Evolutionary conservation across 352 stramenopile genomes (phyloP), one percentile per base, ranked within the genome.

Genomic region (Phytophthora capsici): DNA sequence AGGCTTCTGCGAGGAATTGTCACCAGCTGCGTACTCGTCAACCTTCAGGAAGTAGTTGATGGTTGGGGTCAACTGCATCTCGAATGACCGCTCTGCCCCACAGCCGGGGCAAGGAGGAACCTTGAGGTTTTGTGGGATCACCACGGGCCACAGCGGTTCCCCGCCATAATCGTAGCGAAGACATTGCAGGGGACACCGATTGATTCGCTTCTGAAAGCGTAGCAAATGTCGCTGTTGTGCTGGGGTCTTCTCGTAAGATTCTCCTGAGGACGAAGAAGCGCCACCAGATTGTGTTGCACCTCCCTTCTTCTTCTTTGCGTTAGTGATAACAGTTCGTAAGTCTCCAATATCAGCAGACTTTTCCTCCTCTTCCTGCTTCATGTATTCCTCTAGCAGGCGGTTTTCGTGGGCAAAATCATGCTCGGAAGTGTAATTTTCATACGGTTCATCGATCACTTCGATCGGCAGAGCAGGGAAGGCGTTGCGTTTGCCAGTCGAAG

Each of bases 41-140:
- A 95, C 87, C 48, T 91, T 88, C 25, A 95, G 73, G 40, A 95
- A 93, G 50, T 95, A 95, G 56, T 90, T 91, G 50, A 93, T 89
- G 3, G 85, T 91, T 25, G 87, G 87, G n/a, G 81, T 86, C 43
- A 95, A 71, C 57, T 95, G 86, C 52, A 95, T 70, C 66, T 95
- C 87, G 46, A 95, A 95, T 20, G 77, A 63, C n/a, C 85, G 84
- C 3, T 83, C 73, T 59, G 81, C 53, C 9, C 85, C 87, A 23
- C 87, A 95, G 6, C 56, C 41, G 60, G 62, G 17, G 44, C 87
- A 95, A 30, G 34, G 45, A 1, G 87, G 82, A 2, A 92, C 55
- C 22, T 80, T 80, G 8, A 93, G 38, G 12, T 66, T 69, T 32
- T 76, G 66, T 3, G 84, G 80, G 3, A 73, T 72, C 5, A 85